Conservation (phyloP, 2,329 filamentous ascomycete genomes). For the Cladosporium sp. region DNA sequence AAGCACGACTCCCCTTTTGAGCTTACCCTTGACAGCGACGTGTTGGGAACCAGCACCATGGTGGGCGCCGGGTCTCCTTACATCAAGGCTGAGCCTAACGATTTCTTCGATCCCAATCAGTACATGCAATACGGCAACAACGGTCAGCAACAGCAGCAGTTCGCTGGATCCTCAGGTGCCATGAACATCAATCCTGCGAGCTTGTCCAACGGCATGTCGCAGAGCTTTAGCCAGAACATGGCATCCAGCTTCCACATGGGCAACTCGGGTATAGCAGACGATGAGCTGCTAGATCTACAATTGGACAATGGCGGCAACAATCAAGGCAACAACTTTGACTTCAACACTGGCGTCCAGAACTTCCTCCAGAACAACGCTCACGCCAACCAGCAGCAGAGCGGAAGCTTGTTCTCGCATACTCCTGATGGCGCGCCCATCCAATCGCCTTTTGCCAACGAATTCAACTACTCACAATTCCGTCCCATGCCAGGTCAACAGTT, state of each 20-base stretch:
- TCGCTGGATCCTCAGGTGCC: constrained; percentile 39
- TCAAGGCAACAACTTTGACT: constrained; percentile 28
- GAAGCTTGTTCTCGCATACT: constrained; percentile 77
- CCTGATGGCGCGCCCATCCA: constrained; percentile 89
- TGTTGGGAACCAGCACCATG: constrained; percentile 39
- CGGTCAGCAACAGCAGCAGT: constrained; percentile 21
- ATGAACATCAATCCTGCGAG: constrained; percentile 77
- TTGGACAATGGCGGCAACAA: constrained; percentile 30
- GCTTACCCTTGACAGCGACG: constrained; percentile 28
- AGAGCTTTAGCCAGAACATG: constrained; percentile 57
- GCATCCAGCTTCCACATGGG: constrained; percentile 71
- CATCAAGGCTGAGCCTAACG: constrained; percentile 66
- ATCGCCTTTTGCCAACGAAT: constrained; percentile 74
- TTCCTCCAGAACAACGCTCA: constrained; percentile 45
- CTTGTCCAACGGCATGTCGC: constrained; percentile 61
- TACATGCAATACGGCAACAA: constrained; percentile 29
- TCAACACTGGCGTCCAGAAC: constrained; percentile 49
- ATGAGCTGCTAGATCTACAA: constrained; percentile 76
- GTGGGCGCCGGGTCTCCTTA: constrained; percentile 55
- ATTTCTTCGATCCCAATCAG: constrained; percentile 51
- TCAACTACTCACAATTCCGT: constrained; percentile 73
- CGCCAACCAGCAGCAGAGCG: constrained; percentile 52
- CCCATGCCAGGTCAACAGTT: constrained; percentile 57
- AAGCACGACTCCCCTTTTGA: constrained; percentile 35
- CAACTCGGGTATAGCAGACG: constrained; percentile 76